phyloP scores from a whole-genome alignment of 768 basidiomycete genomes.

The Auricularia auricula-judae region DNA sequence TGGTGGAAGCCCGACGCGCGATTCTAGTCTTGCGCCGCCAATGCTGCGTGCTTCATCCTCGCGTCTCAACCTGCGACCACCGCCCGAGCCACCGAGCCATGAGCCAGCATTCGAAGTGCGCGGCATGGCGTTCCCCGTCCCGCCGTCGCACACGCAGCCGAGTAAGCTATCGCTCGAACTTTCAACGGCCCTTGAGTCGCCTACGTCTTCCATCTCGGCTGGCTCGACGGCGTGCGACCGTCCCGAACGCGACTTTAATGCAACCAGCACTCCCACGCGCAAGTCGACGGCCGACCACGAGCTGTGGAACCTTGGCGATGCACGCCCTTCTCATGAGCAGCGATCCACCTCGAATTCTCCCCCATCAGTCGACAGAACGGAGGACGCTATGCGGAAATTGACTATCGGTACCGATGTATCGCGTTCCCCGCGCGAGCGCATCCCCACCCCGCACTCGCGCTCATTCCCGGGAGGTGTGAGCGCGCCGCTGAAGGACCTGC shows the following conservation, averaged over 20 bases:
- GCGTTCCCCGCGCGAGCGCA: neutral
- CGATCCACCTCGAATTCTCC: too few relatives aligned
- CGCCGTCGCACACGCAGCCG: neutral
- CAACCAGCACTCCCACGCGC: neutral
- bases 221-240: neutral
- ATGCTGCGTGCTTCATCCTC: too few relatives aligned
- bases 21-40: too few relatives aligned
- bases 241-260: neutral
- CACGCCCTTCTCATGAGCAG: too few relatives aligned
- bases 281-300: neutral
- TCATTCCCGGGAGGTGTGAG: neutral
- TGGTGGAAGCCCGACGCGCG: too few relatives aligned
- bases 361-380: neutral
- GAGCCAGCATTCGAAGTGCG: neutral
- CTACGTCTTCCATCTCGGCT: neutral
- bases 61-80: neutral
- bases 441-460: neutral
- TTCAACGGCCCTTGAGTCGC: neutral
- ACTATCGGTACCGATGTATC: neutral
- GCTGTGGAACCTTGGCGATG: neutral
- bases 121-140: neutral
- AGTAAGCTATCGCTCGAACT: too few relatives aligned
- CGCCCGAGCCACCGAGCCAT: neutral
- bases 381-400: neutral
- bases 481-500: neutral